Evolutionary conservation across 148 eudicot genomes (phyloP).

Genomic region (Polygonum aviculare): DNA sequence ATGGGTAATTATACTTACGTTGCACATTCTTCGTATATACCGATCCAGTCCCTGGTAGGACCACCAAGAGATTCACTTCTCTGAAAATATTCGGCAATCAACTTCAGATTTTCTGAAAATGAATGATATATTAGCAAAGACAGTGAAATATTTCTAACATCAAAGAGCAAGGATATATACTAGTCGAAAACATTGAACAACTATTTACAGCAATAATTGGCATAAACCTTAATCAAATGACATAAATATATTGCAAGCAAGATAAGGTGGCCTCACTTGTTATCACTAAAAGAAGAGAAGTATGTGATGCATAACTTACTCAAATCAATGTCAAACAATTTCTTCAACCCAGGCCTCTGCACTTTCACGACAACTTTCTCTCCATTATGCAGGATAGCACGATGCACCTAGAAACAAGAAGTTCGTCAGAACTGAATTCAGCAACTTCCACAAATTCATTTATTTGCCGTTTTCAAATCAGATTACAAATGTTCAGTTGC

Average conservation of each 20-base stretch:
- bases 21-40: slow-evolving; percentile 96
- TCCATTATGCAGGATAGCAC: slow-evolving; percentile 87
- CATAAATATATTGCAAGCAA: not conserved
- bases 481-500: not conserved
- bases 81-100: slow-evolving; percentile 93
- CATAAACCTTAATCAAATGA: not conserved
- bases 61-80: slow-evolving; percentile 88
- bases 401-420: slow-evolving; percentile 60
- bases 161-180: not conserved
- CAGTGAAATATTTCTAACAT: not conserved
- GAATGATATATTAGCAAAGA: not conserved
- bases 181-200: not conserved
- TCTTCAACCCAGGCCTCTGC: slow-evolving; percentile 94
- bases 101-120: slow-evolving; percentile 72
- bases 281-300: not conserved
- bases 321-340: slow-evolving; percentile 92
- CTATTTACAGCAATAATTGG: not conserved
- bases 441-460: not conserved
- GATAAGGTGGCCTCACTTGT: not conserved
- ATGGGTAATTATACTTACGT: slow-evolving; percentile 40
- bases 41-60: slow-evolving; percentile 88
- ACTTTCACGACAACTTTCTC: slow-evolving; percentile 91
- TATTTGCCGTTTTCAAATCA: not conserved
- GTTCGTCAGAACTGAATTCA: not conserved
- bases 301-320: slow-evolving; percentile 39